Base-by-base conservation (phyloP, 2,329 filamentous ascomycete genomes). In the Curvularia sp. region DNA sequence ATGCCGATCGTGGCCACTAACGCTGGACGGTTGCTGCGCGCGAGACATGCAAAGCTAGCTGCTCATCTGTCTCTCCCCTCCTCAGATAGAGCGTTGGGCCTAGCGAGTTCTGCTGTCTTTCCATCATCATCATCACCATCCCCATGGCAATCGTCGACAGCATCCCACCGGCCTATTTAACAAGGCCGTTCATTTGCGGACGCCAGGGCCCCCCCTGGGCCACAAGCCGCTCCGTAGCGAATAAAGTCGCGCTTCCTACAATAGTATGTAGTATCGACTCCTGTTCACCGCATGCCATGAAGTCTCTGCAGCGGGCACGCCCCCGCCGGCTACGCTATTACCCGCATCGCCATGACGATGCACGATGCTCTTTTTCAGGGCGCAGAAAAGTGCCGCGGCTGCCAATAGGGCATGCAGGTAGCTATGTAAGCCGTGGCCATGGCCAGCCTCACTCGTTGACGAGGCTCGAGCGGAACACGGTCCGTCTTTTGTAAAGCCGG, bases 101-200 rank as follows among this genome's bases (percentile, higher is more conserved):
- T 42, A 19, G 30, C n/a, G n/a, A 12, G 32, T 28, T 21, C 32
- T 45, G n/a, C 41, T 43, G 12, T 52, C 42, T 32, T n/a, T 32
- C 27, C n/a, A 30, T 28, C 21, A 25, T 21, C 12, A 5, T 38
- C 39, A 12, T 46, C 48, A 15, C 28, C 53, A 46, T 39, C 46
- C 19, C 47, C 34, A 49, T 27, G 23, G 3, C 23, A 18, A 19
- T 30, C 10, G 18, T 21, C 10, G 23, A 12, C 30, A 6, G 19
- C 21, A 32, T 23, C 41, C 41, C 43, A 19, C 50, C 51, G 46
- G 30, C 50, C 42, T 41, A 45, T 45, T 32, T 58, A 49, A 45
- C 55, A 63, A 61, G 64, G 56, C 55, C 49, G 53, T 52, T 74
- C 72, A 76, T 75, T 73, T 75, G 65, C 60, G 41, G 48, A 34